Evolutionary conservation across 2,329 filamentous ascomycete genomes (phyloP), one percentile per base, ranked within the genome.

Genomic region (Geosmithia morbida): DNA sequence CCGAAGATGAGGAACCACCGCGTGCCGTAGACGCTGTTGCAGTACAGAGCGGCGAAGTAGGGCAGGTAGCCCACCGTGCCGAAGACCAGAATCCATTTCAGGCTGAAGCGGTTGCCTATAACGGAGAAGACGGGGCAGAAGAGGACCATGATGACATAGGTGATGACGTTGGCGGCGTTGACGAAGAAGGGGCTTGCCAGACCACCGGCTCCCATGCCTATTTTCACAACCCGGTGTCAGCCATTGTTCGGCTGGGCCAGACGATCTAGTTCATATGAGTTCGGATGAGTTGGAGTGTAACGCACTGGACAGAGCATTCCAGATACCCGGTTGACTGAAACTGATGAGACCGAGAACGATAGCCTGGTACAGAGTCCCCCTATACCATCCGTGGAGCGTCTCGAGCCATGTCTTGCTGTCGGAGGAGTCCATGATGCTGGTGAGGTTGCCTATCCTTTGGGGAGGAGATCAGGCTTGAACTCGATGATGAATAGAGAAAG

Each of bases 1-100:
- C 70, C 71, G 5, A 74, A 55, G 0, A 72, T 60, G 1, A 74
- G 69, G 29, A 74, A 65, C 71, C 71, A 75, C 14, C 63, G 67
- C 45, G 70, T 74, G 6, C 71, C 72, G 51, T 62, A 72, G 3
- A 67, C 61, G 54, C 72, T 71, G 53, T 72, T 71, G 45, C 62
- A 64, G 53, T 74, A 74, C 1, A 75, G 57, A 2, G 66, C 68
- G 7, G 68, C 69, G 2, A 58, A 56, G 50, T 74, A 74, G 19
- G 72, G 48, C 0, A 69, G 67, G 51, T 72, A 74, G 2, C 70
- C 71, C 0, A 70, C 54, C 1, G 68, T 65, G 19, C 71, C 67
- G 3, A 69, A 54, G 4, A 66, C 54, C 1, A 74, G 56, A 0
- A 69, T 71, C 56, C 66, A 67, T 16, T 61, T 59, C 29, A 74